Evolutionary conservation across 1,284 basidiomycete genomes (phyloP).

Genomic region (Blastosporella zonata): DNA sequence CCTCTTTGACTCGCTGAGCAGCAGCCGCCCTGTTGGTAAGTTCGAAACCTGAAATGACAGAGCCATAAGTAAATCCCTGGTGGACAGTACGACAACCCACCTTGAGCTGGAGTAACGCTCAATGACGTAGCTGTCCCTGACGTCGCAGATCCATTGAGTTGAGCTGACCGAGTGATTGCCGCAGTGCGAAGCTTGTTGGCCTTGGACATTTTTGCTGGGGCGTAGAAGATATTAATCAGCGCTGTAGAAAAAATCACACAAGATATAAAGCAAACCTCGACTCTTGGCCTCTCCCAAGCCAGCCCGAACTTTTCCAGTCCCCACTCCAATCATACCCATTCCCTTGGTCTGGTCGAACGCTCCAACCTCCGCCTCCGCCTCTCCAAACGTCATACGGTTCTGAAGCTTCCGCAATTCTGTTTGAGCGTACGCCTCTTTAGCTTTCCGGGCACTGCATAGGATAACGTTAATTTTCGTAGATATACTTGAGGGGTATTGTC

Average conservation of each 20-base stretch:
- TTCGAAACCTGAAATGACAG: constrained; percentile 66
- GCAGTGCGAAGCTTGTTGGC: constrained; percentile 90
- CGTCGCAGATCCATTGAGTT: constrained; percentile 51
- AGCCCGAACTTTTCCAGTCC: constrained; percentile 86
- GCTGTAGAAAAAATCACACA: background rate
- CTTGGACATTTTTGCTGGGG: constrained; percentile 93
- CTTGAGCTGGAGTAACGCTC: constrained; percentile 95
- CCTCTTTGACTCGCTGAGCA: constrained; percentile 83
- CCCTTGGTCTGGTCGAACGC: constrained; percentile 97
- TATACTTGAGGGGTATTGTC: constrained; percentile 20
- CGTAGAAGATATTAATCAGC: constrained; percentile 8
- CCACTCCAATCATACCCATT: constrained; percentile 91
- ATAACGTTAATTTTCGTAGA: constrained; percentile 1
- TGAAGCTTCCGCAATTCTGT: constrained; percentile 96
- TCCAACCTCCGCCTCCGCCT: constrained; percentile 93
- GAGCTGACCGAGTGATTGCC: constrained; percentile 71
- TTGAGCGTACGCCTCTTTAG: constrained; percentile 95
- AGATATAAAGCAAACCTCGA: constrained; percentile 57
- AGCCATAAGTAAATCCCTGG: constrained; percentile 16
- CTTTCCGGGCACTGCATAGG: constrained; percentile 78
- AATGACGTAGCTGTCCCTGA: constrained; percentile 91
- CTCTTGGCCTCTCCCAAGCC: constrained; percentile 83
- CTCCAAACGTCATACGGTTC: constrained; percentile 95
- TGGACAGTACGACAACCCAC: constrained; percentile 36
- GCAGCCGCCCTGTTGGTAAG: constrained; percentile 81